These are phyloP conservation scores for Microcera coccophila DNA, from an alignment of 2,329 filamentous ascomycete genomes.

Conservation along the genomic window DNA sequence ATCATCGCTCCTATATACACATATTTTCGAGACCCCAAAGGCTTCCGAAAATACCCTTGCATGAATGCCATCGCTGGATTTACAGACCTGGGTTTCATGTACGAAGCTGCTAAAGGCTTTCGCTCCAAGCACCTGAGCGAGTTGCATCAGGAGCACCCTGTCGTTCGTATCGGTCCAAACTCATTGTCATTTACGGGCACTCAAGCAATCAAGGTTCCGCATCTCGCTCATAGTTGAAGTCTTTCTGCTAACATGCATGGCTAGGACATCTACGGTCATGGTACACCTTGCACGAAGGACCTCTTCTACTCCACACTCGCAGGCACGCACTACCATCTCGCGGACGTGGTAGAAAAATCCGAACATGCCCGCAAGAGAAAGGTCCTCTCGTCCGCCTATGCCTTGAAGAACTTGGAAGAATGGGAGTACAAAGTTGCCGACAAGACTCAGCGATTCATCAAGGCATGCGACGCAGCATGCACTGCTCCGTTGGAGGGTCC, in stretches of 20 bases:
- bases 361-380: constrained; percentile 50
- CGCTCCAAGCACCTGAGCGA: constrained; percentile 44
- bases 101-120: constrained; percentile 29
- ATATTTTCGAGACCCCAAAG: constrained; percentile 33
- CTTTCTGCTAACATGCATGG: neutral
- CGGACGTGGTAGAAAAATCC: constrained; percentile 47
- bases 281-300: constrained; percentile 47
- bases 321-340: constrained; percentile 47
- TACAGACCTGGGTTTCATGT: constrained; percentile 10
- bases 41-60: constrained; percentile 17
- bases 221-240: neutral
- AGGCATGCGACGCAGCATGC: constrained; percentile 40
- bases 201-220: constrained; percentile 9
- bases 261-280: constrained; percentile 39
- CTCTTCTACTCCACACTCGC: constrained; percentile 40
- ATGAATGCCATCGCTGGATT: constrained; percentile 13
- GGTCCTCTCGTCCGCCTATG: constrained; percentile 47
- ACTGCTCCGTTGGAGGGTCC: too few relatives aligned
- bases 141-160: constrained; percentile 39
- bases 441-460: constrained; percentile 43
- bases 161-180: constrained; percentile 22
- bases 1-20: constrained; percentile 4
- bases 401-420: constrained; percentile 48
- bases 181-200: constrained; percentile 17
- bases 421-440: constrained; percentile 54